These are phyloP conservation scores for Candida oleophila DNA, from an alignment of 805 yeast species.

Conservation along the genomic window DNA sequence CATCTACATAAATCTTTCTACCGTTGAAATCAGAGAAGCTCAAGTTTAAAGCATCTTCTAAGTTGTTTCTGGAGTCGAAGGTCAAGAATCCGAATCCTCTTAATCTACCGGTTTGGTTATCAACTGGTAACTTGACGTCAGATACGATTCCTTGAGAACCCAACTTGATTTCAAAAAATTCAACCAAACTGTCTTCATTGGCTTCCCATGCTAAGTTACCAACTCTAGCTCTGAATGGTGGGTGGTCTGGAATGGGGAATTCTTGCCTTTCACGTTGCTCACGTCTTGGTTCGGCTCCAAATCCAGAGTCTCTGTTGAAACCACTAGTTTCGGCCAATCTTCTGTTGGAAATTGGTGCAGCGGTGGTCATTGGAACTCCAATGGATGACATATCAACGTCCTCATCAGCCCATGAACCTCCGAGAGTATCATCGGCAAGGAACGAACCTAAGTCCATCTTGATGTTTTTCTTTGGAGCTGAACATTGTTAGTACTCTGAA, in stretches of 20 bases:
- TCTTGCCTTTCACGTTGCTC: slow-evolving; percentile 54
- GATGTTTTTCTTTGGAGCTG: slow-evolving; percentile 54
- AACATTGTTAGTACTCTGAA: slow-evolving; percentile 13
- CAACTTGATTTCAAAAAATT: slow-evolving; percentile 60
- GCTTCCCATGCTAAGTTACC: slow-evolving; percentile 84
- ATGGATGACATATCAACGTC: slow-evolving; percentile 69
- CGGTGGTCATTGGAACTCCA: slow-evolving; percentile 44
- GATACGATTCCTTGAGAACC: slow-evolving; percentile 52
- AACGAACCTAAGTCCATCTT: slow-evolving; percentile 88
- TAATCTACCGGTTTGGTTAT: slow-evolving; percentile 59
- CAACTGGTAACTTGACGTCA: slow-evolving; percentile 73
- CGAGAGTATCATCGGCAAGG: slow-evolving; percentile 71
- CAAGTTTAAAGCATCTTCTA: slow-evolving; percentile 52
- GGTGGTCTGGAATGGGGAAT: slow-evolving; percentile 83
- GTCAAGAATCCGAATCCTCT: slow-evolving; percentile 58
- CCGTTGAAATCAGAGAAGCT: slow-evolving; percentile 45
- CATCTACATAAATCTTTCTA: slow-evolving; percentile 52
- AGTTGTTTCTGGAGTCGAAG: slow-evolving; percentile 42
- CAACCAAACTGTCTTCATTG: slow-evolving; percentile 59
- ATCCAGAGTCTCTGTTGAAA: slow-evolving; percentile 11
- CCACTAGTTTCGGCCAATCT: slow-evolving; percentile 11
- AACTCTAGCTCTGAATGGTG: slow-evolving; percentile 91
- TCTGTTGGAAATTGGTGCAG: slow-evolving; percentile 16
- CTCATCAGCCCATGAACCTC: slow-evolving; percentile 86
- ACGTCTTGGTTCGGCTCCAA: slow-evolving; percentile 21